Evolutionary conservation across 305 asterid species (phyloP), one percentile per base, ranked within the genome.

Genomic region (Solanum hybrid): DNA sequence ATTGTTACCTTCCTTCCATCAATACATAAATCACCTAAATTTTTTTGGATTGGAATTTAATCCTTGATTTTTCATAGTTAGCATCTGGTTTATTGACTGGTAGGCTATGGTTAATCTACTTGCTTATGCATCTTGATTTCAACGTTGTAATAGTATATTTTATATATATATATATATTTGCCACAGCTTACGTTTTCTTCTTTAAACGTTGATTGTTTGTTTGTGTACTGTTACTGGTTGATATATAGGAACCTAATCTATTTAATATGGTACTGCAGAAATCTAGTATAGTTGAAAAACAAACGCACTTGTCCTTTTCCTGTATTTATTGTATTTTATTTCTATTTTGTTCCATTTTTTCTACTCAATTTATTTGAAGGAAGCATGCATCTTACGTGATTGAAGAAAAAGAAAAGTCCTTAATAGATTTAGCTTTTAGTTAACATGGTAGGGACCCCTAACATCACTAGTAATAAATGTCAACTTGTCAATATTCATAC

Each of bases 371-470:
- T 56, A 29, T 84, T 84, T 51, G 26, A 84, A 7, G 2, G 6
- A 82, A 42, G 86, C 86, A 42, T 42, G 73, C 87, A 46, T 17
- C 87, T 16, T 46, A 82, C 40, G 76, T 56, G 46, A 31, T 51
- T 51, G n/a, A 20, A 26, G 1, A 11, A 31, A 75, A 17, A 7
- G 2, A 4, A 4, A 4, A 31, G 31, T 51, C 87, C 75, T 84
- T 20, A 6, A 31, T 31, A 31, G 76, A 56, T 56, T 85, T 84
- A 51, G 31, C 42, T 77, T 8, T 85, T 12, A 56, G 76, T 2
- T 31, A 29, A 82, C 87, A 85, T 51, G 46, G 87, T 85, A 31
- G 87, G 87, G 87, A 85, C 87, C 87, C 32, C 85, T 79, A 79
- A 36, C 85, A 85, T 85, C 32, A 51, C 46, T 36, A 20, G 11